Percentiles rank a stretch among this genome's conserved stretches.
These are phyloP conservation scores for Bertia moriformis DNA, from an alignment of 2,329 filamentous ascomycete species.

Conservation along the genomic window DNA sequence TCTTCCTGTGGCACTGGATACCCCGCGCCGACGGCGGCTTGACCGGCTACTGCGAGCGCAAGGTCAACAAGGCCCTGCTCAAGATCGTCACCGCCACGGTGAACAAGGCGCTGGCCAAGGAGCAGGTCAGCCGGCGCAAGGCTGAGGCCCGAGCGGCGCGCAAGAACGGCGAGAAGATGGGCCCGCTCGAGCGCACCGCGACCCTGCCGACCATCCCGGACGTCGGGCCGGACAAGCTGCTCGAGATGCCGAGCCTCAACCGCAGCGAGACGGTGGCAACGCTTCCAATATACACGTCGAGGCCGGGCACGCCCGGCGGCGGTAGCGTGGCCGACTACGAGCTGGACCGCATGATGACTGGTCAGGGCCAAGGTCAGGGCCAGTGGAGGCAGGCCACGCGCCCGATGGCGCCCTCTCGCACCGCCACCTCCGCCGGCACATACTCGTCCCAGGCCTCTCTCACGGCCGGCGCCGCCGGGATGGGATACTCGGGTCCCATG, in stretches of 20 bases:
- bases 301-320: constrained; percentile 34
- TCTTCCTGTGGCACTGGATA: constrained; percentile 88
- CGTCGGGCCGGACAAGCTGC: constrained; percentile 33
- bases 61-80: constrained; percentile 74
- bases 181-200: constrained; percentile 37
- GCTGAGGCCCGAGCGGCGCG: constrained; percentile 33
- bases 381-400: constrained; percentile 38
- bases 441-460: constrained; percentile 52
- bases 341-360: constrained; percentile 28
- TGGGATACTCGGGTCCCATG: constrained; percentile 47
- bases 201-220: constrained; percentile 51
- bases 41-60: constrained; percentile 74
- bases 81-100: constrained; percentile 76
- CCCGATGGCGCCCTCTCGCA: constrained; percentile 29
- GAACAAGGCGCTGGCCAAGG: constrained; percentile 73
- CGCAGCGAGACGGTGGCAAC: constrained; percentile 47
- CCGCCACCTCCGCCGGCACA: constrained; percentile 41
- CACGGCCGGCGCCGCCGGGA: constrained; percentile 40
- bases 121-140: constrained; percentile 44
- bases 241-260: constrained; percentile 40
- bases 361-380: constrained; percentile 34
- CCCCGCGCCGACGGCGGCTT: constrained; percentile 68
- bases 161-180: constrained; percentile 34
- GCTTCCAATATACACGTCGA: constrained; percentile 46
- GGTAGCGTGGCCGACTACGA: constrained; percentile 17